Conservation (phyloP, 2,329 filamentous ascomycete genomes). For the Emergomyces africanus region DNA sequence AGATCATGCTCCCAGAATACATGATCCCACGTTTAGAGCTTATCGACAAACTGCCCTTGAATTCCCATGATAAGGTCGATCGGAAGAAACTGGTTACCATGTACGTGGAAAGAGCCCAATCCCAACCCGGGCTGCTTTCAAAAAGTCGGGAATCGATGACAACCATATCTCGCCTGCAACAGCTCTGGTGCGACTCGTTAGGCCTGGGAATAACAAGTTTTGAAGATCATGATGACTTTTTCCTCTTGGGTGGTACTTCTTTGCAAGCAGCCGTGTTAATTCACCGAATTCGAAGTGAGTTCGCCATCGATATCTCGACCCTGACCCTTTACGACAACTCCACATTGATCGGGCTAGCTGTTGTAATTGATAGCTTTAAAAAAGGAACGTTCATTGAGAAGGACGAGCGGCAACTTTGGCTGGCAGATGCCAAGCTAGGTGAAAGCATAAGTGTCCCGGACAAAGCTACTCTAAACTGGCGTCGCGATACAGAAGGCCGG, state of each 20-base stretch:
- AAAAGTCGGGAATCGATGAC: background rate
- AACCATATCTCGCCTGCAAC: background rate
- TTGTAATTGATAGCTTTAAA: constrained; percentile 3
- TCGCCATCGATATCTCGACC: constrained; percentile 10
- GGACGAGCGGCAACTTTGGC: constrained; percentile 10
- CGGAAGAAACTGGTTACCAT: constrained; percentile 8
- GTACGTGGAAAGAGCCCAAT: constrained; percentile 4
- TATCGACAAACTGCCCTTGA: constrained; percentile 54
- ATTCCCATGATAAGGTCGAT: constrained; percentile 57
- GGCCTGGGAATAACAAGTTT: background rate
- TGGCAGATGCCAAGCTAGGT: constrained; percentile 11
- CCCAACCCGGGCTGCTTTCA: background rate
- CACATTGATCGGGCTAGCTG: constrained; percentile 7
- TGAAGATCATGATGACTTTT: constrained; percentile 12
- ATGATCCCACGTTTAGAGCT: constrained; percentile 58
- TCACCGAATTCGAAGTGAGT: constrained; percentile 8
- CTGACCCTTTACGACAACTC: constrained; percentile 14
- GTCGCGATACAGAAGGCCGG: constrained; percentile 13
- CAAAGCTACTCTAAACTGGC: constrained; percentile 9
- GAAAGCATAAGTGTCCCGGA: constrained; percentile 5
- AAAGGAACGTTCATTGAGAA: background rate
- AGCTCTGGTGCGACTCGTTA: constrained; percentile 6
- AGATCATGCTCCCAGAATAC: constrained; percentile 54
- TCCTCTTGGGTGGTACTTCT: constrained; percentile 13
- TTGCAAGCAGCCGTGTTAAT: constrained; percentile 13